These are phyloP conservation scores for Ascochyta pisi DNA, from an alignment of 2,329 filamentous ascomycete species.

Conservation along the genomic window DNA sequence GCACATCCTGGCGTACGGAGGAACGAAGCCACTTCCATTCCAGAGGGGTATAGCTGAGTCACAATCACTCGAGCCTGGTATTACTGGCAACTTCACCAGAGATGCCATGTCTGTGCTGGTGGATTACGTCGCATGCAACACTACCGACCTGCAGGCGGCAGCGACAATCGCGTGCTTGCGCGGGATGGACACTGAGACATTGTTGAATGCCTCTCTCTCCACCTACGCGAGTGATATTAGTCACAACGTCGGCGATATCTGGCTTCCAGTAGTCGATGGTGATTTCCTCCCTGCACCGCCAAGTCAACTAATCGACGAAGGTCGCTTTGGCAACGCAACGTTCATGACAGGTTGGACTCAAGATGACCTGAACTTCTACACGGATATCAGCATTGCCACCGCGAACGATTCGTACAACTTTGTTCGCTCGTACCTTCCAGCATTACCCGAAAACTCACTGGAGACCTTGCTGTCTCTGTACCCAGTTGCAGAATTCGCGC, in stretches of 20 bases:
- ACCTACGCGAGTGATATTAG: conserved; percentile 51
- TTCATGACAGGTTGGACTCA: conserved; percentile 56
- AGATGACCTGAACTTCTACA: conserved; percentile 56
- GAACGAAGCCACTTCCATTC: conserved; percentile 37
- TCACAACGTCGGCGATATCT: conserved; percentile 57
- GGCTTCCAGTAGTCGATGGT: conserved; percentile 58
- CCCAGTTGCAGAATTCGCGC: conserved; percentile 53
- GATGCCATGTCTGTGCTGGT: conserved; percentile 56
- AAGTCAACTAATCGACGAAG: conserved; percentile 51
- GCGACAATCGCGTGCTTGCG: conserved; percentile 59
- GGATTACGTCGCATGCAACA: conserved; percentile 54
- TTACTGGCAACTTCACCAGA: conserved; percentile 55
- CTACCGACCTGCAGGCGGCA: conserved; percentile 47
- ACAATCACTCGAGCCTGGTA: conserved; percentile 60
- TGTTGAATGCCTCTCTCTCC: conserved; percentile 55
- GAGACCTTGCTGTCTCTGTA: conserved; percentile 42
- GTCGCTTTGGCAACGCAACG: conserved; percentile 52
- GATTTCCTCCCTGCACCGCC: conserved; percentile 58
- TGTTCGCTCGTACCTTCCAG: conserved; percentile 51
- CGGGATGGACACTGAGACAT: conserved; percentile 49
- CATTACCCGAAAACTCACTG: conserved; percentile 38
- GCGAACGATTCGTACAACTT: conserved; percentile 51
- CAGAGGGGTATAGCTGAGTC: conserved; percentile 50
- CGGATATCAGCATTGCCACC: conserved; percentile 50
- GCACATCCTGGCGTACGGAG: conserved; percentile 46